Conservation (phyloP, 2,329 filamentous ascomycete species). For the Aureobasidium sp. region DNA sequence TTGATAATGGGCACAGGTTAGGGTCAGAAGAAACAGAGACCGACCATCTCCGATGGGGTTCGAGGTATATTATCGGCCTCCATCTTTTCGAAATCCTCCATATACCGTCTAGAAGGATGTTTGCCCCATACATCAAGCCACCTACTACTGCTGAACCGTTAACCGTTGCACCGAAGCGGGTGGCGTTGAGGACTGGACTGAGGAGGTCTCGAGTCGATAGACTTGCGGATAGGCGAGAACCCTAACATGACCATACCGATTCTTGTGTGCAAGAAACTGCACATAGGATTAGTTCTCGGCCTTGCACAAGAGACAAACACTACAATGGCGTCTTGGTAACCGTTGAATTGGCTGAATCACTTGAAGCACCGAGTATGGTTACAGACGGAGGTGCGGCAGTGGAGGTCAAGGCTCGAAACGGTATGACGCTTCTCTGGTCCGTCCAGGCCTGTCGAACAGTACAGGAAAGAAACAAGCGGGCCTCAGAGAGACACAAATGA, state of each 20-base stretch:
- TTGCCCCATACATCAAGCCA: slow-evolving; percentile 1
- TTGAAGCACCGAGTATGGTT: not conserved
- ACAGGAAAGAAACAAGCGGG: not conserved
- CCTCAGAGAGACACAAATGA: not conserved
- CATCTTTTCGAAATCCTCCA: not conserved
- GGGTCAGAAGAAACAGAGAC: not conserved
- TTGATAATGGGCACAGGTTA: not conserved
- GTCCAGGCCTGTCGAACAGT: not conserved
- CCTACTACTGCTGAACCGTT: not conserved
- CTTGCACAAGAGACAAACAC: not conserved
- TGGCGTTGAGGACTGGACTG: not conserved
- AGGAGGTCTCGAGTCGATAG: not conserved
- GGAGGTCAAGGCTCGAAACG: not conserved
- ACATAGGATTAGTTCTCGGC: not conserved
- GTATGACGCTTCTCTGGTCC: not conserved
- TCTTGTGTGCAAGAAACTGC: not conserved
- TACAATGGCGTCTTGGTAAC: not conserved
- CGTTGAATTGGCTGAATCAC: not conserved
- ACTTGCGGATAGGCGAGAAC: not conserved
- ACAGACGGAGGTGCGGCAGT: not conserved
- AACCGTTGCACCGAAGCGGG: not conserved
- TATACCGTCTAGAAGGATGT: not conserved
- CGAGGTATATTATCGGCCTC: not conserved
- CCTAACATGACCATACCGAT: not conserved
- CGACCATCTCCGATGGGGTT: not conserved